Evolutionary conservation across 1,284 basidiomycete genomes (phyloP).

Genomic region (Cryptococcus neoformans): DNA sequence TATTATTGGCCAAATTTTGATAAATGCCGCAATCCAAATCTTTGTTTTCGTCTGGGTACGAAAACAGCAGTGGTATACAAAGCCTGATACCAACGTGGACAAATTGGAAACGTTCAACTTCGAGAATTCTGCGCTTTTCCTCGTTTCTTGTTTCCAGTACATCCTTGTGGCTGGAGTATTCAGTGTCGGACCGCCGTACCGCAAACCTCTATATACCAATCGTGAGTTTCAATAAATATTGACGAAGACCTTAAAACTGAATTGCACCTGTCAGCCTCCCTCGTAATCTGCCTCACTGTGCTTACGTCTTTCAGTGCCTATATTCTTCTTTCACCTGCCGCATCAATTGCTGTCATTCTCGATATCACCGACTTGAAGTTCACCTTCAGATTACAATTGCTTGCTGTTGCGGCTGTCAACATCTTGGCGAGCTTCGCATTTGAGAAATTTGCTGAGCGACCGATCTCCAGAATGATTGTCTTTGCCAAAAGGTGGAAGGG

Average conservation of each 20-base stretch:
- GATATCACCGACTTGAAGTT: constrained; percentile 75
- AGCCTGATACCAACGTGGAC: constrained; percentile 62
- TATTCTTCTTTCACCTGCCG: constrained; percentile 68
- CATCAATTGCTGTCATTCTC: constrained; percentile 62
- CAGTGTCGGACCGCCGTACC: constrained; percentile 95
- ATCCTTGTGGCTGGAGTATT: constrained; percentile 95
- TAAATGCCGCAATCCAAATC: constrained; percentile 79
- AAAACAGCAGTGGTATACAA: constrained; percentile 72
- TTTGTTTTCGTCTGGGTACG: constrained; percentile 90
- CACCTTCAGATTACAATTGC: constrained; percentile 65
- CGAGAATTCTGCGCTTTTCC: constrained; percentile 90
- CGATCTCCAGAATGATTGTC: constrained; percentile 59
- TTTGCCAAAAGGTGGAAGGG: constrained; percentile 32
- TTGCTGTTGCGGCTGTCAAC: constrained; percentile 70
- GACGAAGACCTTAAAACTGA: not conserved
- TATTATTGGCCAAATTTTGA: constrained; percentile 87
- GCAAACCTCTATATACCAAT: constrained; percentile 93
- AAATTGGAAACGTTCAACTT: constrained; percentile 86
- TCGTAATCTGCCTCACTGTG: constrained; percentile 68
- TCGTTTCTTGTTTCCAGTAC: constrained; percentile 98
- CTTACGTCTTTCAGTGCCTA: constrained; percentile 70
- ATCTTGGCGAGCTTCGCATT: constrained; percentile 69
- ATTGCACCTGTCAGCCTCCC: constrained; percentile 56
- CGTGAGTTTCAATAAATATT: constrained; percentile 55
- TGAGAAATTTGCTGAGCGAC: constrained; percentile 70